These are phyloP conservation scores for Candida alai DNA, from an alignment of 805 yeast species.

Conservation along the genomic window DNA sequence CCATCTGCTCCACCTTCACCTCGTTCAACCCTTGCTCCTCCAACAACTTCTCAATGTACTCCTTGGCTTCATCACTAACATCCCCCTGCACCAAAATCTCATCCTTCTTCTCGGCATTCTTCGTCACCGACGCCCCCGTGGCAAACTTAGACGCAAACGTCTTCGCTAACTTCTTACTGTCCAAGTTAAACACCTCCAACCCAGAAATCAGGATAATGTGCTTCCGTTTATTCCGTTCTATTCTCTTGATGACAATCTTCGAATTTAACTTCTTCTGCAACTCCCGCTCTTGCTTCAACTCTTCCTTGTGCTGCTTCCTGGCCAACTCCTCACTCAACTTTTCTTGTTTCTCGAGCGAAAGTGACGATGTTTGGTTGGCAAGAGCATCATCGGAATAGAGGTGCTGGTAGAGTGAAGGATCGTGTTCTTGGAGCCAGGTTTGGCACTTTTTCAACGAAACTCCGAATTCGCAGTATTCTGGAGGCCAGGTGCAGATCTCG, in stretches of 20 bases:
- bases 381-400: slow-evolving; percentile 61
- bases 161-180: slow-evolving; percentile 86
- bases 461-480: slow-evolving; percentile 91
- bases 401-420: slow-evolving; percentile 52
- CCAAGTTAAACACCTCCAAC: slow-evolving; percentile 82
- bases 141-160: slow-evolving; percentile 93
- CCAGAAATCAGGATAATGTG: slow-evolving; percentile 84
- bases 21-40: slow-evolving; percentile 79
- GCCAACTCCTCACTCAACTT: slow-evolving; percentile 77
- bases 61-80: slow-evolving; percentile 87
- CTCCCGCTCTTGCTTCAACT: slow-evolving; percentile 80
- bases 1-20: slow-evolving; percentile 85
- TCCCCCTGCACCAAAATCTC: slow-evolving; percentile 94
- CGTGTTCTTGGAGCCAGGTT: slow-evolving; percentile 65
- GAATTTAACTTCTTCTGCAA: slow-evolving; percentile 73
- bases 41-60: slow-evolving; percentile 61
- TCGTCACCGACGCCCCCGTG: slow-evolving; percentile 90
- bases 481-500: slow-evolving; percentile 79
- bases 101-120: slow-evolving; percentile 86
- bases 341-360: slow-evolving; percentile 71
- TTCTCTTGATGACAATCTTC: slow-evolving; percentile 77
- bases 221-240: slow-evolving; percentile 86
- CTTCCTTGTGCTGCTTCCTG: slow-evolving; percentile 83
- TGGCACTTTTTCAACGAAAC: slow-evolving; percentile 78
- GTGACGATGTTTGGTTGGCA: slow-evolving; percentile 53